A percentile compares a stretch with the other conserved stretches of the same genome.
phyloP scores from a whole-genome alignment of 176 grass and related monocot species.

The Bolboschoenus planiculmis region DNA sequence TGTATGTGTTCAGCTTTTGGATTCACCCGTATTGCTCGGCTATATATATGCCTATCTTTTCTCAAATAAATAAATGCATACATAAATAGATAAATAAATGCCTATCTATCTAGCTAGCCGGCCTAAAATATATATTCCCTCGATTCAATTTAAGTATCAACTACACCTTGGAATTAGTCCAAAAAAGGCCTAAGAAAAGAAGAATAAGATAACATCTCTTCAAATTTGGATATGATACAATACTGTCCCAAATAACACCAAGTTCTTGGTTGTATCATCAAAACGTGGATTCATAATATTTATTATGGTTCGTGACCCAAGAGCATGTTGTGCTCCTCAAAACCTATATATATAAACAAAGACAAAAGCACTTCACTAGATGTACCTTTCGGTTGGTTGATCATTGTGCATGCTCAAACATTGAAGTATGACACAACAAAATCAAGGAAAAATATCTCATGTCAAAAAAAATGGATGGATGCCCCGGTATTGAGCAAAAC shows the following conservation, averaged over 20 bases:
- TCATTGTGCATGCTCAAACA: no score
- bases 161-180: neutral
- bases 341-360: neutral
- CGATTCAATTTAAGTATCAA: neutral
- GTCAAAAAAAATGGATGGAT: neutral
- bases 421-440: neutral
- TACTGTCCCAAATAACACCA: neutral
- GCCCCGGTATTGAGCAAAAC: neutral
- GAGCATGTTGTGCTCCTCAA: neutral
- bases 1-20: neutral
- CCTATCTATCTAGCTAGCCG: neutral
- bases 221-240: neutral
- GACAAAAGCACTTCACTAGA: neutral
- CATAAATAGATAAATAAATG: no score
- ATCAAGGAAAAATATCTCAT: slow-evolving; percentile 1
- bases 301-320: neutral
- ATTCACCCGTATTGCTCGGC: neutral
- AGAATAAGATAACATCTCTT: neutral
- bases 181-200: neutral
- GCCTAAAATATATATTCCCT: neutral
- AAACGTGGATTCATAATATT: neutral
- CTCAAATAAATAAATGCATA: neutral
- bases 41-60: neutral
- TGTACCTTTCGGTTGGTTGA: neutral
- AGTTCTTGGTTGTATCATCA: neutral